Evolutionary conservation across 202 grass and related monocot species (phyloP), one percentile per base, ranked within the genome.

Genomic region (Zoysia matrella): DNA sequence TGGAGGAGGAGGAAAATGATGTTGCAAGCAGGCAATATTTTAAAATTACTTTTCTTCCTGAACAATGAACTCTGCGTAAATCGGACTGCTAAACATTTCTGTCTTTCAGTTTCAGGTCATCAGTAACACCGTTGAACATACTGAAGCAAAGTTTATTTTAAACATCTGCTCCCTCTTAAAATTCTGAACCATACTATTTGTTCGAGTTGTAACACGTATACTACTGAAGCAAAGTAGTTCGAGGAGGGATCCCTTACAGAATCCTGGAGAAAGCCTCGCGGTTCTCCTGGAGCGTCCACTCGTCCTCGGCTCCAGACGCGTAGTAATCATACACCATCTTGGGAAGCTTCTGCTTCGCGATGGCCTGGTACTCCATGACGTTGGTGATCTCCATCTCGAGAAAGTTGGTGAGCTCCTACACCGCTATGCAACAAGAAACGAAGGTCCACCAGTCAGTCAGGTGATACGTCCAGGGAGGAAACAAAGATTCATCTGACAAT

Each of bases 321-420:
- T 98, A 98, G 72, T 98, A 98, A 81, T 98, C 96, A 6, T 88
- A 98, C 2, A 49, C 60, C 96, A 98, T 95, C 88, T 95, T 98
- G 7, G 96, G 92, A 77, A 98, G 85, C 85, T 76, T 98, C 77
- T 92, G 83, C 96, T 90, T 98, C 0, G 96, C 96, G 54, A 98
- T 95, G 80, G 89, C 90, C 82, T 98, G 82, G 78, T 98, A 98
- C 87, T 93, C 95, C 75, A 14, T 95, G 69, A 98, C 92, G 84
- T 98, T 98, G 72, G 95, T 98, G 77, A 95, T 69, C 91, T 91
- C 91, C 88, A 86, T 94, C 45, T 71, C 64, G 5, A 64, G 1
- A 49, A n/a, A 58, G 41, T 41, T 43, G 52, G 36, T 60, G 57
- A 72, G 44, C 70, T 15, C 45, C 67, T 30, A 47, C 60, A 78